Evolutionary conservation across 75 land plant species (phyloP), one percentile per base, ranked within the genome.

Genomic region (Pinus taeda): DNA sequence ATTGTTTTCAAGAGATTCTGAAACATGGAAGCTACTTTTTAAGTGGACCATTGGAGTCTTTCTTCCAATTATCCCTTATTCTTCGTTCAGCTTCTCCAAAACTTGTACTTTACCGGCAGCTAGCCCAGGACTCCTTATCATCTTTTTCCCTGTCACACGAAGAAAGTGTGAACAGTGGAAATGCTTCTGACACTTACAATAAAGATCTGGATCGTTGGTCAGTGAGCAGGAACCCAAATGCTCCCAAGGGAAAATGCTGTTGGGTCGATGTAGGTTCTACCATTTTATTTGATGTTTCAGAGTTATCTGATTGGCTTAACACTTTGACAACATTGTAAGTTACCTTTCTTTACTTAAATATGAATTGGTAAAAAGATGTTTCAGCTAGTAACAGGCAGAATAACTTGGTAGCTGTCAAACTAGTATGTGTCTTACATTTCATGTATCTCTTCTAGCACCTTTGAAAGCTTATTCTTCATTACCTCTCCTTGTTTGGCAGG

Each of bases 1-100:
- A 79, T 56, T 97, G 99, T 75, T 59, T 94, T 7, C 80, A 89
- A 57, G 78, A 81, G 76, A 94, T 97, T 78, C 72, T 87, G 8
- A 67, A 80, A 29, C 78, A 85, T 85, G 95, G 93, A 26, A 81
- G 82, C 57, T 83, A 88, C 15, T 67, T 94, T 65, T 63, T 94
- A 42, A 88, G 90, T 61, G 90, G 87, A 20, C 76, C 87, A 24
- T 73, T 97, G 73, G 90, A 86, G 70, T 88, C 97, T 57, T 45
- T 94, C 5, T 94, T 90, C 81, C 93, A 91, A 22, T 84, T 94
- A 24, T 90, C 99, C 69, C 93, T 97, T 29, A 82, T 78, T 18
- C 88, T 97, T 59, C 86, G 99, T 39, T 90, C 95, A 26, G 85
- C 95, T 22, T 97, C 99, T 15, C 98, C 99, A 14, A 90, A 91